phyloP scores from a whole-genome alignment of 768 basidiomycete genomes.

The Kwoniella newhampshirensis region DNA sequence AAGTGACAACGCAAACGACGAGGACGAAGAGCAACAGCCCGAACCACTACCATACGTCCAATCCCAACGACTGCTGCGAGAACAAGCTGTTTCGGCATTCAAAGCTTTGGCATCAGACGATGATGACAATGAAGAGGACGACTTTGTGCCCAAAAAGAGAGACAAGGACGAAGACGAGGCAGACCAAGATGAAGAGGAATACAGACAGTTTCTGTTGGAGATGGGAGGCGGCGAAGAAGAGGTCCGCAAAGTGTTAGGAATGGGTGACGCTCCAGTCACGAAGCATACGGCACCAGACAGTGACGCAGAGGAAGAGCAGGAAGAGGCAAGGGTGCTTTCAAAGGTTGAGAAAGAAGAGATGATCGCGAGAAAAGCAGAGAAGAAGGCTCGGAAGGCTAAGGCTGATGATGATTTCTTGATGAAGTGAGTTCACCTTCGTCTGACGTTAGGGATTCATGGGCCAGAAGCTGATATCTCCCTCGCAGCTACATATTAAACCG shows the following conservation, averaged over 20 bases:
- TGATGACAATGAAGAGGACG: constrained; percentile 52
- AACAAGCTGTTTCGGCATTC: constrained; percentile 84
- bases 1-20: constrained; percentile 24
- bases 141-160: constrained; percentile 62
- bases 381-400: constrained; percentile 60
- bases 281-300: constrained; percentile 30
- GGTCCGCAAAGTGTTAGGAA: constrained; percentile 64
- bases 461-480: not conserved
- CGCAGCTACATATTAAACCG: constrained; percentile 91
- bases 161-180: constrained; percentile 76
- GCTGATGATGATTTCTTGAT: constrained; percentile 83
- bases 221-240: constrained; percentile 67
- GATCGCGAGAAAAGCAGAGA: constrained; percentile 44
- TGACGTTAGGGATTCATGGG: constrained; percentile 1
- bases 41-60: constrained; percentile 66
- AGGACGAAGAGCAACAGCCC: constrained; percentile 15
- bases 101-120: constrained; percentile 55
- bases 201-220: constrained; percentile 73
- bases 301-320: constrained; percentile 42
- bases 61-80: constrained; percentile 71
- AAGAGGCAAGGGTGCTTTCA: constrained; percentile 4
- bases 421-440: constrained; percentile 63
- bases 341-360: constrained; percentile 44
- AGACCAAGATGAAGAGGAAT: constrained; percentile 79
- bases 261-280: constrained; percentile 44